phyloP scores from a whole-genome alignment of 2,329 filamentous ascomycete genomes.

The Meredithiella fracta region DNA sequence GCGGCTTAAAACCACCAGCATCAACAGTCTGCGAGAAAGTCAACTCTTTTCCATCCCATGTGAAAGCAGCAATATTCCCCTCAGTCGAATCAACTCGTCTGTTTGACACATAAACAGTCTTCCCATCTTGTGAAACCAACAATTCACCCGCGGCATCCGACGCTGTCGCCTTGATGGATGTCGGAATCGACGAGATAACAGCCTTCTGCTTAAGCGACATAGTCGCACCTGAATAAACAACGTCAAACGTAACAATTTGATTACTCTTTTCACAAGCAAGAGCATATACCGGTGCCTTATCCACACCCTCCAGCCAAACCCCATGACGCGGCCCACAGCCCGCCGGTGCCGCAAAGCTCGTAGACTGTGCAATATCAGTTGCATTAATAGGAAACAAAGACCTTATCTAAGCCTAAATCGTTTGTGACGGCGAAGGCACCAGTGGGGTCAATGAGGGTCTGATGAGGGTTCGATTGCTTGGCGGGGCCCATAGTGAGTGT shows the following conservation, averaged over 20 bases:
- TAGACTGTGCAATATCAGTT: conserved; percentile 25
- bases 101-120: conserved; percentile 35
- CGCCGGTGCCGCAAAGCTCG: conserved; percentile 20
- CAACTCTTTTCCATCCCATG: conserved; percentile 21
- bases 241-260: conserved; percentile 15
- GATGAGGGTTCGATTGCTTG: conserved; percentile 27
- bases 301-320: conserved; percentile 8
- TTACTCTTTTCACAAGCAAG: conserved; percentile 16
- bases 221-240: conserved; percentile 22
- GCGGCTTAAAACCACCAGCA: conserved; percentile 25
- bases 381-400: conserved; percentile 28
- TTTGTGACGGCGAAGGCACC: conserved; percentile 33
- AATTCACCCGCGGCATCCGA: conserved; percentile 28
- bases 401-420: conserved; percentile 33
- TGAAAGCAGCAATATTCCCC: conserved; percentile 34
- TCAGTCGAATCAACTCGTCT: conserved; percentile 28
- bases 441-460: conserved; percentile 31
- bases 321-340: conserved; percentile 35
- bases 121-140: conserved; percentile 25
- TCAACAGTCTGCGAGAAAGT: conserved; percentile 22
- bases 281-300: conserved; percentile 13
- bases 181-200: not conserved
- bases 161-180: conserved; percentile 16
- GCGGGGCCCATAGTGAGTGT: conserved; percentile 20
- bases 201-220: conserved; percentile 2